Evolutionary conservation across 2,329 filamentous ascomycete genomes (phyloP).

Genomic region (Dichotomopilus funicola): DNA sequence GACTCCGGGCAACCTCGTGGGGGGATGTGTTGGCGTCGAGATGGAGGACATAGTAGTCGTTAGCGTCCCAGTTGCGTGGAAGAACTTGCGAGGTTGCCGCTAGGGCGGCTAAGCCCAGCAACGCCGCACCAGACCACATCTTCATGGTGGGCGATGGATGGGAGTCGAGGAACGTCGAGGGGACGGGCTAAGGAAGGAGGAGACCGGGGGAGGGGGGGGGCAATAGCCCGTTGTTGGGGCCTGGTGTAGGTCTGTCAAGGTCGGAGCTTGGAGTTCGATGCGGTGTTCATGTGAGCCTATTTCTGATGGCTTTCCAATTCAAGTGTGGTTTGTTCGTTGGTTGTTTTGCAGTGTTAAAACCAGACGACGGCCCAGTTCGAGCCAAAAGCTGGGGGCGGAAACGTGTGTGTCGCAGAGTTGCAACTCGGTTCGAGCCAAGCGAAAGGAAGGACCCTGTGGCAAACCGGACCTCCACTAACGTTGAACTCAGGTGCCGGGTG

Average conservation of each 20-base stretch:
- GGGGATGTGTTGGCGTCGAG: constrained; percentile 62
- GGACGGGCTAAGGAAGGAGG: not conserved
- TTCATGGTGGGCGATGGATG: constrained; percentile 38
- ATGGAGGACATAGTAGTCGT: constrained; percentile 93
- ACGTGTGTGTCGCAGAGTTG: not conserved
- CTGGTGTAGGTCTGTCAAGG: not conserved
- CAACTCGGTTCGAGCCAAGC: not conserved
- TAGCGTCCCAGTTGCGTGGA: constrained; percentile 65
- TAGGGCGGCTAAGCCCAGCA: constrained; percentile 49
- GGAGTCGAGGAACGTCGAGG: not conserved
- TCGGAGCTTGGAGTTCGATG: not conserved
- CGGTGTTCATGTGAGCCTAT: not conserved
- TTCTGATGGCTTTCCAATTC: not conserved
- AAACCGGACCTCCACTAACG: too few species aligned
- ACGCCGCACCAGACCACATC: constrained; percentile 36
- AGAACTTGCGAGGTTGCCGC: constrained; percentile 42
- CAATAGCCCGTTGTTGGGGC: too few species aligned
- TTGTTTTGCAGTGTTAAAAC: too few species aligned
- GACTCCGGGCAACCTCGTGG: constrained; percentile 58
- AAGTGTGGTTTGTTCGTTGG: not conserved
- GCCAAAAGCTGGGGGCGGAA: not conserved
- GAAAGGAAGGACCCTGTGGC: too few species aligned
- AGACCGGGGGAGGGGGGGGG: too few species aligned
- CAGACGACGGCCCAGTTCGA: not conserved
- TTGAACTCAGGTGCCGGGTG: not conserved